phyloP scores from a whole-genome alignment of 129 eudicot genomes.

The Saussurea involucrata region DNA sequence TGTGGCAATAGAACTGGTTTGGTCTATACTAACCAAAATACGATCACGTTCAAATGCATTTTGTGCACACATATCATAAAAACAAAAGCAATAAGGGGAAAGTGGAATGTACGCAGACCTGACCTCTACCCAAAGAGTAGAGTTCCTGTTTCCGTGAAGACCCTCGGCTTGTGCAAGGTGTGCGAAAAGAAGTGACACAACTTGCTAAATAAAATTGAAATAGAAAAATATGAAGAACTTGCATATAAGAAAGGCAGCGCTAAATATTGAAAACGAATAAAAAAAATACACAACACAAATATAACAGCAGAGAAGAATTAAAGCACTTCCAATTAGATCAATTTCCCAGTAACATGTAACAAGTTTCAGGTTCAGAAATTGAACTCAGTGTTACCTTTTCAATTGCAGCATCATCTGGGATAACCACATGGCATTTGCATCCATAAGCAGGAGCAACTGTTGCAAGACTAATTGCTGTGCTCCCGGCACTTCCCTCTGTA shows the following conservation, averaged over 20 bases:
- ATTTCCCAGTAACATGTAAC: not conserved
- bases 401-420: constrained; percentile 97
- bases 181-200: too few relatives aligned
- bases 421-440: constrained; percentile 97
- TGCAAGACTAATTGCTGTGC: constrained; percentile 99
- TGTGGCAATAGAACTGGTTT: not conserved
- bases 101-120: too few relatives aligned
- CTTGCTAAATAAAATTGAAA: too few relatives aligned
- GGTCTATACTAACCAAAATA: too few relatives aligned
- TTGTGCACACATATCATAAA: not conserved
- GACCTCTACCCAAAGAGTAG: too few relatives aligned
- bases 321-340: not conserved
- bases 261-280: too few relatives aligned
- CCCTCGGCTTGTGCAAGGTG: too few relatives aligned
- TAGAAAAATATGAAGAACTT: too few relatives aligned
- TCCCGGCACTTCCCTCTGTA: constrained; percentile 99
- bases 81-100: too few relatives aligned
- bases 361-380: not conserved
- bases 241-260: too few relatives aligned
- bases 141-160: too few relatives aligned
- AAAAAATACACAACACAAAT: not conserved
- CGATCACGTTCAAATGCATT: not conserved
- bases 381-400: constrained; percentile 59
- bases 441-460: constrained; percentile 98
- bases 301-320: not conserved